Percentiles rank a stretch among this genome's conserved stretches.
Evolutionary conservation across 371 early-diverging fungal species (phyloP).

Genomic region (Mortierella sp.): DNA sequence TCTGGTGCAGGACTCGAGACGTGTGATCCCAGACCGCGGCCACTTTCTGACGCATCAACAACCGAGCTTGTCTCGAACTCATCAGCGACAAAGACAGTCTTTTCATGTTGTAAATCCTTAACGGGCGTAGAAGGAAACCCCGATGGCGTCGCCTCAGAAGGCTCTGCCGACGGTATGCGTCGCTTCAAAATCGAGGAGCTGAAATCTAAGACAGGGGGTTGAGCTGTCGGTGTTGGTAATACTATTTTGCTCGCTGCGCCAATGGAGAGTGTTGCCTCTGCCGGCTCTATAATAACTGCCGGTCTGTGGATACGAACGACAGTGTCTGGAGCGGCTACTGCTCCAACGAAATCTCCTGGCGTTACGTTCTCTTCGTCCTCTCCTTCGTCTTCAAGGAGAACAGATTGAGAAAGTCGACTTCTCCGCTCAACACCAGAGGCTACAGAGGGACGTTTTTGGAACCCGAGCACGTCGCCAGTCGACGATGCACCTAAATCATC

Average conservation of each 20-base stretch:
- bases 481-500: too few relatives aligned
- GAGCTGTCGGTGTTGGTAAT: background rate
- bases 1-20: background rate
- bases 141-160: background rate
- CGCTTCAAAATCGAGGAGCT: slow-evolving; percentile 45
- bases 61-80: background rate
- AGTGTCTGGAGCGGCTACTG: background rate
- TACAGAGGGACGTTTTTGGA: too few relatives aligned
- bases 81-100: background rate
- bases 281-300: background rate
- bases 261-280: slow-evolving; percentile 1
- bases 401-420: slow-evolving; percentile 21
- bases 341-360: too few relatives aligned
- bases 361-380: too few relatives aligned
- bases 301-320: background rate
- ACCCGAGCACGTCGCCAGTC: too few relatives aligned
- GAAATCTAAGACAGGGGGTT: slow-evolving; percentile 29
- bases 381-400: slow-evolving; percentile 25
- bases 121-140: too few relatives aligned
- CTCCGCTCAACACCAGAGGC: slow-evolving; percentile 5
- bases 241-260: background rate
- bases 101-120: too few relatives aligned
- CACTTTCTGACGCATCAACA: slow-evolving; percentile 1
- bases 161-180: background rate
- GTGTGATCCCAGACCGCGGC: slow-evolving; percentile 18